Conservation (phyloP, 345 rosid genomes). For the Ailanthus altissimus region DNA sequence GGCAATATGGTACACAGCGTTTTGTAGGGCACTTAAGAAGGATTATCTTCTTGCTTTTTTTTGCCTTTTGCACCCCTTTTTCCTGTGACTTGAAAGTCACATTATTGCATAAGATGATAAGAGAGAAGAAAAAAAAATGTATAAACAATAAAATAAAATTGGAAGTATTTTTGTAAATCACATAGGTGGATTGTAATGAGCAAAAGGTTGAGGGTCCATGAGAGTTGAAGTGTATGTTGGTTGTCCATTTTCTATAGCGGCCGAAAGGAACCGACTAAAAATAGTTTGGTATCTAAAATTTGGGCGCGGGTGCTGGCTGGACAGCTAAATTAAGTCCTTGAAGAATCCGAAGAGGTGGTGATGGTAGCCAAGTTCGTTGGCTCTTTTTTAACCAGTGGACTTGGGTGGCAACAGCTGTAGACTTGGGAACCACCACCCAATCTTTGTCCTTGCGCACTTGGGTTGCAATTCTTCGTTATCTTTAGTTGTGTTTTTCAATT, state of each 20-base stretch:
- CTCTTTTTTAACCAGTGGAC: constrained; percentile 10
- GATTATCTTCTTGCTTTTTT: background rate
- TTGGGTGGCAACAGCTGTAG: constrained; percentile 32
- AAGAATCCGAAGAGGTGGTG: constrained; percentile 19
- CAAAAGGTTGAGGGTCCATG: background rate
- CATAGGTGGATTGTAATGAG: constrained; percentile 21
- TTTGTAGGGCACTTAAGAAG: constrained; percentile 13
- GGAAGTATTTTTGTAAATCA: background rate
- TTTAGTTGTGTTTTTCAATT: background rate
- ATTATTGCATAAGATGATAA: background rate
- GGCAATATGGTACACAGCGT: background rate
- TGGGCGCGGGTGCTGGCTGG: constrained; percentile 19
- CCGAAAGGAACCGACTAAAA: constrained; percentile 19
- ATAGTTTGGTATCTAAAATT: background rate
- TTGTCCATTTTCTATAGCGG: constrained; percentile 20
- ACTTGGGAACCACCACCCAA: constrained; percentile 33
- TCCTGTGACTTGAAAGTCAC: background rate
- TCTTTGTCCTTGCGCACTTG: constrained; percentile 22
- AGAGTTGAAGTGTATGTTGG: background rate
- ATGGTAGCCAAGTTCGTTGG: background rate
- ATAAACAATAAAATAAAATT: background rate
- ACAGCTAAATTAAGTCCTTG: constrained; percentile 8
- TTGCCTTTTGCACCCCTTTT: background rate
- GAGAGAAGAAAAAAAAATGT: background rate
- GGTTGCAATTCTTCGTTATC: constrained; percentile 20